Conservation (phyloP, 2,329 filamentous ascomycete genomes). For the Beauveria bassiana region DNA sequence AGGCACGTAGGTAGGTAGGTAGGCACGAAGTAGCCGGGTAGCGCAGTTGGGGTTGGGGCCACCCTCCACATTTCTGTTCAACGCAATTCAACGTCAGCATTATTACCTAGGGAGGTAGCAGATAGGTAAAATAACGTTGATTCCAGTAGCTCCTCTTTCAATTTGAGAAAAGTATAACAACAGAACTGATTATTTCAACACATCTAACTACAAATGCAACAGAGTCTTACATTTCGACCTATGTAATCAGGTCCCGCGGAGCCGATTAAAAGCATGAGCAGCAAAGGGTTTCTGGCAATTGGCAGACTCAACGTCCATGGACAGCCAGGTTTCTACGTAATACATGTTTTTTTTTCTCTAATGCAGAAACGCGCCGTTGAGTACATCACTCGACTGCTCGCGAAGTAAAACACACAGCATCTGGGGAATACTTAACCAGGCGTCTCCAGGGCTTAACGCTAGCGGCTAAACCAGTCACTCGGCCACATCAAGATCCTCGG, state of each 20-base stretch:
- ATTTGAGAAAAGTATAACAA: not conserved
- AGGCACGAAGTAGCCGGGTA: not conserved
- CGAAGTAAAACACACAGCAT: not conserved
- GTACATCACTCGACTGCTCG: not conserved
- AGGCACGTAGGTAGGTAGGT: not conserved
- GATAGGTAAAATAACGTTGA: too few relatives aligned
- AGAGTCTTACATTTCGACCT: conserved; percentile 8
- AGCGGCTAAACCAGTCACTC: conserved; percentile 43
- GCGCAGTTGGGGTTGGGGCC: not conserved
- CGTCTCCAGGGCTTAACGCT: not conserved
- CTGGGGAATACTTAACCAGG: conserved; percentile 6
- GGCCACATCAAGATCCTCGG: conserved; percentile 94
- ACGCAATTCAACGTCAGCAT: not conserved
- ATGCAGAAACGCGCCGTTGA: not conserved
- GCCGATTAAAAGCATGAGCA: conserved; percentile 6
- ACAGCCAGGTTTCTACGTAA: conserved; percentile 8
- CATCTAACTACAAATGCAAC: not conserved
- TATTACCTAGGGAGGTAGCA: too few relatives aligned
- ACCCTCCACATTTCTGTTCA: not conserved
- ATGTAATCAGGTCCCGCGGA: conserved; percentile 3
- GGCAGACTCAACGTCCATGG: not conserved
- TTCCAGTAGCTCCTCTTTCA: too few relatives aligned
- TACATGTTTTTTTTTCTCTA: conserved; percentile 6
- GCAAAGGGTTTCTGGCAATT: conserved; percentile 1
- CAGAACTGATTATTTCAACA: not conserved